Percentiles rank a stretch among this genome's conserved stretches.
phyloP scores from a whole-genome alignment of 1,284 basidiomycete genomes.

The Cryptococcus maquisensis region DNA sequence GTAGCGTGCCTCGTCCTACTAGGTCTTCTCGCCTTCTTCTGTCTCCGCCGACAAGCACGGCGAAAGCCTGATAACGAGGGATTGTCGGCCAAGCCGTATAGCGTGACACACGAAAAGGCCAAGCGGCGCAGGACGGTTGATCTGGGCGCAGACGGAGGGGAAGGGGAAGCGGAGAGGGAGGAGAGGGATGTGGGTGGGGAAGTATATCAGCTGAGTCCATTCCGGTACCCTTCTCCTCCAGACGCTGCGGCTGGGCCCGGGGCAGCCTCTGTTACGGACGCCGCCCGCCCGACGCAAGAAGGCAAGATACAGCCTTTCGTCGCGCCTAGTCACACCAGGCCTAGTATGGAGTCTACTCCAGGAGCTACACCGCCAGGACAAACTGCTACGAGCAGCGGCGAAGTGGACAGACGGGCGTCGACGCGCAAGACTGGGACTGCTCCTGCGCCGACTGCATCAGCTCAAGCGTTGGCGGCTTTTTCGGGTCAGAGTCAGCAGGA shows the following conservation, averaged over 20 bases:
- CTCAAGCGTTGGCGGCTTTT: too few species aligned
- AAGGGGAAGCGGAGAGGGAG: neutral
- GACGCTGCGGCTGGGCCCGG: conserved; percentile 2
- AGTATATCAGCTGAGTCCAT: conserved; percentile 30
- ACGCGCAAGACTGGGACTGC: too few species aligned
- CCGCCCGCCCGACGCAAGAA: neutral
- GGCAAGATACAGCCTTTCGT: neutral
- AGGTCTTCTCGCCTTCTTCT: conserved; percentile 31
- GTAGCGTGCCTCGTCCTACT: conserved; percentile 37
- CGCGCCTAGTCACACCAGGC: too few species aligned
- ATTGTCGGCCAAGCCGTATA: conserved; percentile 21
- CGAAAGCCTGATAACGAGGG: conserved; percentile 9
- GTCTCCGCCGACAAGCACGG: conserved; percentile 21
- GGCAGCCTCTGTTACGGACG: neutral
- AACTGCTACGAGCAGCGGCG: too few species aligned
- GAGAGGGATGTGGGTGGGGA: conserved; percentile 10
- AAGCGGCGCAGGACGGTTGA: conserved; percentile 7
- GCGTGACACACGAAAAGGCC: conserved; percentile 16
- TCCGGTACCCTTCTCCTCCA: conserved; percentile 32
- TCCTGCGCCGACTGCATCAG: too few species aligned
- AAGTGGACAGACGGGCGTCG: too few species aligned
- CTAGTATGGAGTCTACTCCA: too few species aligned
- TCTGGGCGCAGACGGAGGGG: conserved; percentile 1
- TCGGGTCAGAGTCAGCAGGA: too few species aligned
- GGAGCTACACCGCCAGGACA: too few species aligned